Evolutionary conservation across 192 early-diverging fungal species (phyloP), one percentile per base, ranked within the genome.

Genomic region (Lobosporangium transversale): DNA sequence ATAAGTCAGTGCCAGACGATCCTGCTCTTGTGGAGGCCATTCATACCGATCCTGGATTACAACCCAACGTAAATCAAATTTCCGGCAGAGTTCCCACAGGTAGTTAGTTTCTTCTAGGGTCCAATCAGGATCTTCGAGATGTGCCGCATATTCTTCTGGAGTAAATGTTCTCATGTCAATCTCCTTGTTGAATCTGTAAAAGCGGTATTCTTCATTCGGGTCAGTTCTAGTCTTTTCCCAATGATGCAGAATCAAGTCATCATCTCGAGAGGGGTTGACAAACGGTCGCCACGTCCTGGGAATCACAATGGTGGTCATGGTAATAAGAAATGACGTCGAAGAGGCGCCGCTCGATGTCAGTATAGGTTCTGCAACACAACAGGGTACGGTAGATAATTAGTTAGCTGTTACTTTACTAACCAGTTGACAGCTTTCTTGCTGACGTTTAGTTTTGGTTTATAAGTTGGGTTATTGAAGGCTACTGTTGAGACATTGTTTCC

Each of bases 1-100:
- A 52, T 52, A 71, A 15, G 47, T 32, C 27, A 76, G 37, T 11
- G 63, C 65, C 65, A 76, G 26, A 3, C 57, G 73, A 56, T 76
- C 73, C 23, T 53, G 55, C 27, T 76, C 73, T 59, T 62, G 73
- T 15, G 73, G 64, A 18, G 73, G 74, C 67, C 68, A 90, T 55
- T 93, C 88, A 68, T 92, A 96, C 47, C 95, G 83, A 79, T 98
- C 96, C 32, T 80, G 79, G 49, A 98, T 90, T 4, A 98, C 87
- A n/a, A 90, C 70, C 82, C 92, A 98, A 20, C 93, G 83, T 58
- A 95, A 74, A 70, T 97, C 93, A 65, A 89, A 96, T 58, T 81
- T 67, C 44, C 80, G 63, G 53, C 92, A 95, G 26, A 97, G 68
- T 15, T 83, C 78, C 52, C 93, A 86, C 32, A 98, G 78, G 32